Conservation (phyloP, 139 green algal genomes). For the Haematococcus lacustris region DNA sequence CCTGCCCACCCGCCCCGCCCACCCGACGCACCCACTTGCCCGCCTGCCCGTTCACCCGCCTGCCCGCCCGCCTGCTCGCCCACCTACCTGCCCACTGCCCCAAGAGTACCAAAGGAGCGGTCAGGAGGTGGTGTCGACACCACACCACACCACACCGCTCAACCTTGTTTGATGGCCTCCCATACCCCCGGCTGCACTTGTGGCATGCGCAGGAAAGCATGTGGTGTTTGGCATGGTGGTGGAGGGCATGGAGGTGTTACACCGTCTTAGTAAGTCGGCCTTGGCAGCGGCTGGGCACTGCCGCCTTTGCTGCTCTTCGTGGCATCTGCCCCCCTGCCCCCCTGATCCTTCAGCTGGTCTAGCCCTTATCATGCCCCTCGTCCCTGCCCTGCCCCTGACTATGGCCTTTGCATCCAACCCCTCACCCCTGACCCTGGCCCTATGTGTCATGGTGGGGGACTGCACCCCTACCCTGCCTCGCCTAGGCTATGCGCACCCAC, state of each 20-base stretch:
- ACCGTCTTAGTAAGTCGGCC: conserved; percentile 36
- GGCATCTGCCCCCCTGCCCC: not conserved
- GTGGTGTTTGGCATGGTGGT: conserved; percentile 64
- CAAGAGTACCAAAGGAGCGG: not conserved
- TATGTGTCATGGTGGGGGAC: too few relatives aligned
- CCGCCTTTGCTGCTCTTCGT: not conserved
- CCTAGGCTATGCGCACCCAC: too few relatives aligned
- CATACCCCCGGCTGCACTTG: too few relatives aligned
- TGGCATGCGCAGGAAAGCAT: not conserved
- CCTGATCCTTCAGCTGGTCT: not conserved
- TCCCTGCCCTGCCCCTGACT: not conserved
- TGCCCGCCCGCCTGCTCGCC: not conserved
- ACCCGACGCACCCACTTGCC: not conserved
- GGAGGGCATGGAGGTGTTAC: conserved; percentile 64
- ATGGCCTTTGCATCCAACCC: not conserved
- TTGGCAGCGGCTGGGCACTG: not conserved
- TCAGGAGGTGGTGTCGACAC: not conserved
- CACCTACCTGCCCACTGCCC: not conserved
- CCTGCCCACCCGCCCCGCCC: not conserved
- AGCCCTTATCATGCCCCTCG: not conserved
- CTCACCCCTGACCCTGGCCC: not conserved
- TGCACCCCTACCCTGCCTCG: too few relatives aligned
- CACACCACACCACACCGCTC: not conserved
- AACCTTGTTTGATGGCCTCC: too few relatives aligned
- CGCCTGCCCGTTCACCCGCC: not conserved